Conservation (phyloP, 2,329 filamentous ascomycete species). For the Cladosporium sp. region DNA sequence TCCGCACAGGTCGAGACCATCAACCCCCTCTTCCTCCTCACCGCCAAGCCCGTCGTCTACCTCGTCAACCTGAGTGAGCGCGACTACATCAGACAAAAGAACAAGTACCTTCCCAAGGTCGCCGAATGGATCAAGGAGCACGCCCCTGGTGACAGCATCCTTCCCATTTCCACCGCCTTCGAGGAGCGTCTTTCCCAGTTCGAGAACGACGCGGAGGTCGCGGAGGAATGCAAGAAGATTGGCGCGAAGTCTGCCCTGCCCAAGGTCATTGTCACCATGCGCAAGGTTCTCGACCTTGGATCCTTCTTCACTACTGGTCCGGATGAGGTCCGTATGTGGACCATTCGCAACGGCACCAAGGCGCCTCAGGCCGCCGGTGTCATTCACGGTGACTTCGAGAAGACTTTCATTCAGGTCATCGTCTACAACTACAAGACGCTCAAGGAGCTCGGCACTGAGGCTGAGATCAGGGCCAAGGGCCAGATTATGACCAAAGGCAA, state of each 20-base stretch:
- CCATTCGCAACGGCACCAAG: conserved; percentile 91
- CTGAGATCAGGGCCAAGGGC: conserved; percentile 84
- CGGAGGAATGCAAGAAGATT: conserved; percentile 85
- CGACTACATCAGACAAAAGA: conserved; percentile 98
- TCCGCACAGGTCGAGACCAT: conserved; percentile 82
- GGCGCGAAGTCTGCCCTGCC: conserved; percentile 85
- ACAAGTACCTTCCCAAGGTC: conserved; percentile 94
- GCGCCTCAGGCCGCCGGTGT: conserved; percentile 97
- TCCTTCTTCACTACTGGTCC: conserved; percentile 97
- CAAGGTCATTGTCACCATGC: conserved; percentile 91
- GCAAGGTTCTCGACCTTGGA: conserved; percentile 82
- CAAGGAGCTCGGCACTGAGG: conserved; percentile 86
- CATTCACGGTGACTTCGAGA: conserved; percentile 98
- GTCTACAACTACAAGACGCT: conserved; percentile 86
- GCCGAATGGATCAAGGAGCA: conserved; percentile 95
- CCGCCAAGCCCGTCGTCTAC: conserved; percentile 95
- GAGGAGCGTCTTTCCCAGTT: conserved; percentile 88
- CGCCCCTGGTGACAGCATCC: conserved; percentile 81
- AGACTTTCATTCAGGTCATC: conserved; percentile 97
- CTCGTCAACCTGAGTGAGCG: conserved; percentile 95
- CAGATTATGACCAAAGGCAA: conserved; percentile 99
- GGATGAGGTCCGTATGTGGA: conserved; percentile 98
- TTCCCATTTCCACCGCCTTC: conserved; percentile 88
- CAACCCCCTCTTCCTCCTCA: conserved; percentile 92
- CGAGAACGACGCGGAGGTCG: conserved; percentile 71